A percentile compares a stretch with the other conserved stretches of the same genome.
phyloP scores from a whole-genome alignment of 345 rosid genomes.

The Hypericum perforatum region DNA sequence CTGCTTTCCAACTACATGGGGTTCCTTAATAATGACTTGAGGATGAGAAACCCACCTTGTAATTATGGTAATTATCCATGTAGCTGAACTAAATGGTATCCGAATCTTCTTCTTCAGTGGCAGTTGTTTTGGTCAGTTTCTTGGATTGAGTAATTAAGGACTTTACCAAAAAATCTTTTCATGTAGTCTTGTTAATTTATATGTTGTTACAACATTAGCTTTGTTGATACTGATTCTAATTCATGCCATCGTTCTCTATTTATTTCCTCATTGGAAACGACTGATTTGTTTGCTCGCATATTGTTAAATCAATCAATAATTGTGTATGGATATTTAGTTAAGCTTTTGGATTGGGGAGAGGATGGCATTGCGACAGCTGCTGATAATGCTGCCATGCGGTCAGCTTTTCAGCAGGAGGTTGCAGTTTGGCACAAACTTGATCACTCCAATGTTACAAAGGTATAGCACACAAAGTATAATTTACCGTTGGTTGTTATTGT shows the following conservation, averaged over 20 bases:
- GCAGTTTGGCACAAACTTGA: conserved; percentile 94
- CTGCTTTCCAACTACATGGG: too few species aligned
- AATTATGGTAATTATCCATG: too few species aligned
- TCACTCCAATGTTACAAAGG: conserved; percentile 90
- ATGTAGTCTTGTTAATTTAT: too few species aligned
- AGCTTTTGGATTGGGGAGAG: conserved; percentile 88
- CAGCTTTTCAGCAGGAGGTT: conserved; percentile 81
- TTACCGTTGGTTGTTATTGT: neutral
- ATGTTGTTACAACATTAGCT: neutral
- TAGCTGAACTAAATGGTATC: too few species aligned
- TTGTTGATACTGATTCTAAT: neutral
- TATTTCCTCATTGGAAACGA: neutral
- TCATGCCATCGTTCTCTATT: neutral
- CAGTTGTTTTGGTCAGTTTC: neutral
- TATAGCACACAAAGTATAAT: conserved; percentile 11
- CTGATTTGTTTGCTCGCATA: neutral
- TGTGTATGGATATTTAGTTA: conserved; percentile 41
- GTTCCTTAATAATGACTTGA: too few species aligned
- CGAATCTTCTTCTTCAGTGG: too few species aligned
- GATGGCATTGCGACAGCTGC: conserved; percentile 49
- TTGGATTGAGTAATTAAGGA: too few species aligned
- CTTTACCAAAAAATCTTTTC: too few species aligned
- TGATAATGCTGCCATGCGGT: conserved; percentile 68
- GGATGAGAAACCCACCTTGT: too few species aligned
- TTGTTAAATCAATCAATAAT: conserved; percentile 2